Base-by-base conservation (phyloP, 306 rosid species). In the Sechiopsis laciniata region DNA sequence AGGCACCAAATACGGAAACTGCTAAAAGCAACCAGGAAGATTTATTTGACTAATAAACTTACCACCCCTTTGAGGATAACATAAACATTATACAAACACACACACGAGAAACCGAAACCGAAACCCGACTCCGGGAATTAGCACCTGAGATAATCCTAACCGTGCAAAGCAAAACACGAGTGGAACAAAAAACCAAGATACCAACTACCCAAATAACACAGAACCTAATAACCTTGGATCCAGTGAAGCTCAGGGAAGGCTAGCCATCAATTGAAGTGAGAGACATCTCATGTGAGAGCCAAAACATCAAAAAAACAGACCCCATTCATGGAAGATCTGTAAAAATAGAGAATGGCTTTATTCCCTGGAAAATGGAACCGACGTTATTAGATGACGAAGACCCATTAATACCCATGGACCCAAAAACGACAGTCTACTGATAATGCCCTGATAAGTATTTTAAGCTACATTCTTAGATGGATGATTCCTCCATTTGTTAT, bases 321-420 rank as follows among this genome's bases (percentile, higher is more conserved):
- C 82, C 89, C 83, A 16, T 19, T 71, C 52, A 2, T 21, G 46
- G 85, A 85, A 87, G 87, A 84, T 86, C 97, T 85, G 99, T 76
- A 80, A 68, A 90, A 94, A 87, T 59, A 56, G 76, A 62, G 73
- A 22, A 82, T 76, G 85, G 76, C 97, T 84, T 83, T 51, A 26
- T 71, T 65, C 93, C 87, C 95, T 76, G 95, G 91, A 83, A 89
- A 91, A 88, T 81, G 77, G 84, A 84, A 79, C 88, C 75, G 16
- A 77, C 35, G 85, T 79, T 22, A 69, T 86, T 24, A 75, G 81
- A 79, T 57, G 82, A 83, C 91, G 70, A 82, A 73, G 88, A 69
- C 74, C 74, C 74, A 50, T 32, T 32, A 26, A 26, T 50, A 69
- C 59, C 35, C 72, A 85, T 89, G 96, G 92, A 87, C 92, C 97